A percentile compares a stretch with the other conserved stretches of the same genome.
Conservation (phyloP, 202 grass and related monocot genomes). For the Schoenoplectus tabernaemontani region DNA sequence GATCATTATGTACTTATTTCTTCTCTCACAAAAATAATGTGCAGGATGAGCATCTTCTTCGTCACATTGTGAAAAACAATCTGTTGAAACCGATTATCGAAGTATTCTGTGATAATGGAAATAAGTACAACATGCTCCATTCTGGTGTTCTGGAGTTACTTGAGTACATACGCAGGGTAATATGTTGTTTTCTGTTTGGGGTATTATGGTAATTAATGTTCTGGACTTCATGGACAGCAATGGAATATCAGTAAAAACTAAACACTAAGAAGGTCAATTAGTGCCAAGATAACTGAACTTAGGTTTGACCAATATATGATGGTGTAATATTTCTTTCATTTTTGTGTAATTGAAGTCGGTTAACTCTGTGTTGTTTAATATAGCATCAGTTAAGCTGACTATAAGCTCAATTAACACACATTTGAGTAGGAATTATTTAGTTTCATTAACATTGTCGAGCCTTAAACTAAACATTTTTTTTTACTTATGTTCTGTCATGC, state of each 20-base stretch:
- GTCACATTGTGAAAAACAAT: slow-evolving; percentile 84
- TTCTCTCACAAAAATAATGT: slow-evolving; percentile 22
- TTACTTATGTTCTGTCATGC: slow-evolving; percentile 16
- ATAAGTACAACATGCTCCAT: slow-evolving; percentile 94
- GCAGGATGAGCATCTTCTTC: slow-evolving; percentile 94
- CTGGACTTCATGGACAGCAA: background rate
- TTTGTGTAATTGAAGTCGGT: background rate
- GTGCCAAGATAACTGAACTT: background rate
- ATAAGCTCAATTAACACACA: too few relatives aligned
- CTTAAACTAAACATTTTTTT: slow-evolving; percentile 9
- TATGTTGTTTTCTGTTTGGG: background rate
- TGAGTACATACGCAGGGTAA: slow-evolving; percentile 92
- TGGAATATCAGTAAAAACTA: background rate
- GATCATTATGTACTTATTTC: background rate
- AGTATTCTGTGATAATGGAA: slow-evolving; percentile 69
- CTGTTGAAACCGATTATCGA: slow-evolving; percentile 85
- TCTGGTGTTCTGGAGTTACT: slow-evolving; percentile 81
- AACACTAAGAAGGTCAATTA: background rate
- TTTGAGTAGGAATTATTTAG: too few relatives aligned
- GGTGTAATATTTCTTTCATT: background rate
- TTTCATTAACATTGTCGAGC: background rate
- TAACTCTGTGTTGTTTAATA: background rate
- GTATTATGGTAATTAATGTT: background rate
- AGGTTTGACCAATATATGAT: background rate
- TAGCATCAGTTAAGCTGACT: background rate